phyloP scores from a whole-genome alignment of 805 yeast genomes.

The Kuraishia borneana region DNA sequence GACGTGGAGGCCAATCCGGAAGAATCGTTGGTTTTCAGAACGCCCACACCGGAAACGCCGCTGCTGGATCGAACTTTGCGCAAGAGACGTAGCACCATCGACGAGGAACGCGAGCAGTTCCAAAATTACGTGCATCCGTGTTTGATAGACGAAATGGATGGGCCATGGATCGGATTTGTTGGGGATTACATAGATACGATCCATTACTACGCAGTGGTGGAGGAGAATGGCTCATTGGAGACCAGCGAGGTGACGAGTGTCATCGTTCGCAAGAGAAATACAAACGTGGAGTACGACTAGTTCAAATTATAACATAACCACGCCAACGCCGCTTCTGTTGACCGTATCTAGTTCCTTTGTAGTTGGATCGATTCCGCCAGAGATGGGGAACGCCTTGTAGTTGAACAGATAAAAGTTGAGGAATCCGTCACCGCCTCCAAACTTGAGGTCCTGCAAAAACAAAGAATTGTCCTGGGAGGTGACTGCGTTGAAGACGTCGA shows the following conservation, averaged over 20 bases:
- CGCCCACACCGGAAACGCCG: conserved; percentile 1
- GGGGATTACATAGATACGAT: conserved; percentile 37
- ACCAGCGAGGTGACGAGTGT: conserved; percentile 5
- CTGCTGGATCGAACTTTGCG: conserved; percentile 5
- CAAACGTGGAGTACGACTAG: conserved; percentile 12
- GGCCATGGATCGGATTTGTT: conserved; percentile 47
- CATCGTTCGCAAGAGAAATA: conserved; percentile 11
- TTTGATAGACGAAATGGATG: conserved; percentile 33
- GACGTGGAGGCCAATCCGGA: conserved; percentile 5
- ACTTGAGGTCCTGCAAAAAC: conserved; percentile 73
- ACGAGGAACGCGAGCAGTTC: conserved; percentile 42
- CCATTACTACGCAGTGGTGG: conserved; percentile 11
- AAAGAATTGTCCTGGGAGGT: conserved; percentile 83
- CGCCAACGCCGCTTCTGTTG: conserved; percentile 76
- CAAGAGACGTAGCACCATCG: conserved; percentile 38
- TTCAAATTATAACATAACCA: conserved; percentile 54
- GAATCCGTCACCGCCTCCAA: conserved; percentile 90
- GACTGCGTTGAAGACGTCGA: conserved; percentile 91
- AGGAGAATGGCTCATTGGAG: conserved; percentile 1
- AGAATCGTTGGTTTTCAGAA: neutral
- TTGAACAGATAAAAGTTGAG: conserved; percentile 88
- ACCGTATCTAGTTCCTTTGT: conserved; percentile 40
- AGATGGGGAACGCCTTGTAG: conserved; percentile 69
- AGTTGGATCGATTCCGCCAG: conserved; percentile 63
- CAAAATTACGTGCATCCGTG: conserved; percentile 40